Base-by-base conservation (phyloP, 768 basidiomycete species). In the Dendrothele bispora region DNA sequence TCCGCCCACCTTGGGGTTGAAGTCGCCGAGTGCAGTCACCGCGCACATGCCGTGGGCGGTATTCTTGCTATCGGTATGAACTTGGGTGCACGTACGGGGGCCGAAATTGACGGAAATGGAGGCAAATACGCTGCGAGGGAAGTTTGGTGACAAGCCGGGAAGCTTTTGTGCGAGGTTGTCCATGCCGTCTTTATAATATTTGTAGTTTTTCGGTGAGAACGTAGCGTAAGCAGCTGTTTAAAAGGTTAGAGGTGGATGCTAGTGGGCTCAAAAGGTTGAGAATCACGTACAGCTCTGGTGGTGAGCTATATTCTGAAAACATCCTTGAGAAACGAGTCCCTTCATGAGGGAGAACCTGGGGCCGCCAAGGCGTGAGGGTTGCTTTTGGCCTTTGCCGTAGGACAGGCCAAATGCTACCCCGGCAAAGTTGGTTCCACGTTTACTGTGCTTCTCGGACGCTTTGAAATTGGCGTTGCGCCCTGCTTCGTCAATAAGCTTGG, bases 61-160 rank as follows among this genome's bases (percentile, higher is more conserved):
- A 20, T 65, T 65, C 0, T 7, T 26, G 24, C 5, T 24, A 22
- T 66, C 61, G 1, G 41, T 47, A n/a, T 65, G 58, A 1, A 20
- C 18, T 14, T 38, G 8, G 38, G 38, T 39, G 21, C 14, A n/a
- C 5, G 17, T 32, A 14, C 15, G 20, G 11, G 15, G 41, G 43
- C 43, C 43, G 43, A 39, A 18, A 15, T 46, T 46, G 7, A 38
- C 7, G n/a, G 43, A 10, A 22, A 22, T 46, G 14, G 14, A 7
- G 21, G 46, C 35, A 39, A 47, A 35, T 15, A 32, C 28, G 27
- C 43, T 44, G 12, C 15, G 17, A 28, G 6, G 6, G 43, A 28
- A 12, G 43, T 51, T 51, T 25, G 26, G 39, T 7, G 8, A 11
- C 30, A 32, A 32, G 10, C 10, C n/a, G n/a, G 10, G 10, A 32